Conservation (phyloP, 176 grass and related monocot genomes). For the Panicum miliaceum region DNA sequence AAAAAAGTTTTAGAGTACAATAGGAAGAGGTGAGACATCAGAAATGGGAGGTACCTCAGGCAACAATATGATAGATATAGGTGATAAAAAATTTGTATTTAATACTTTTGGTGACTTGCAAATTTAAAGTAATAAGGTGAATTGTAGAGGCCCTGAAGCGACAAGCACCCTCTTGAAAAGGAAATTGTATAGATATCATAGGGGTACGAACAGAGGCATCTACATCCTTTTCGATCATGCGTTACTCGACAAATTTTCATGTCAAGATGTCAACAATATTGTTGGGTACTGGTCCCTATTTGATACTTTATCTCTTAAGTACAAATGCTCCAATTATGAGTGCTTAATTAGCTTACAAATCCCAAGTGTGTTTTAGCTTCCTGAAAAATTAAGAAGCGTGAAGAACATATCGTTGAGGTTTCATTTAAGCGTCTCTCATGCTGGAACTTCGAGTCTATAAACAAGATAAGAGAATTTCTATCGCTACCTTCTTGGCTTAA, state of each 20-base stretch:
- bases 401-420: neutral
- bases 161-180: neutral
- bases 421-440: too few relatives aligned
- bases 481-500: neutral
- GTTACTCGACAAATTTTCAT: neutral
- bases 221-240: neutral
- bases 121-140: neutral
- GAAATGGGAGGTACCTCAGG: neutral
- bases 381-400: neutral
- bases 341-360: too few relatives aligned
- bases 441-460: too few relatives aligned
- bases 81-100: neutral
- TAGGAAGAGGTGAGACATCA: neutral
- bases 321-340: too few relatives aligned
- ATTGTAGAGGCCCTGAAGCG: neutral
- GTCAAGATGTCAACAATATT: neutral
- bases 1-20: neutral
- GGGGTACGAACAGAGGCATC: neutral
- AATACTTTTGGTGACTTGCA: neutral
- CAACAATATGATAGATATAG: neutral
- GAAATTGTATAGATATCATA: neutral
- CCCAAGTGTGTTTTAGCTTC: neutral
- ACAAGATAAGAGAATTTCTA: neutral
- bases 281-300: neutral
- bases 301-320: neutral